A percentile compares a stretch with the other conserved stretches of the same genome.
Evolutionary conservation across 306 rosid species (phyloP).

Genomic region (Comarum palustre): DNA sequence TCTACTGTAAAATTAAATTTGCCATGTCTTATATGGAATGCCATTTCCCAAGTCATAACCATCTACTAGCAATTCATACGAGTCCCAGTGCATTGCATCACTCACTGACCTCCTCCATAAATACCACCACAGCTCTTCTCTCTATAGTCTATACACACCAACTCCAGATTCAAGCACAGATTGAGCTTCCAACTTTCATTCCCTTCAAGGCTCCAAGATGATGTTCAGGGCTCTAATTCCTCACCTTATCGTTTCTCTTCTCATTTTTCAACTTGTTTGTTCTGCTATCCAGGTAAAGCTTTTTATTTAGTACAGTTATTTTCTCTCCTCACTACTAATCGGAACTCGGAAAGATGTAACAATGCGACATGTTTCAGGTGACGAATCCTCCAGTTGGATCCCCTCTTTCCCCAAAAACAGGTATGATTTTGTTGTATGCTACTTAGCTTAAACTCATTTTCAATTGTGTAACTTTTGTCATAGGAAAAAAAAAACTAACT

Average conservation of each 20-base stretch:
- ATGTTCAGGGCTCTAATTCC: constrained; percentile 11
- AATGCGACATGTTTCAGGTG: constrained; percentile 18
- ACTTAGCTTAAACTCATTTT: background rate
- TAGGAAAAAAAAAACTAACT: too few species aligned
- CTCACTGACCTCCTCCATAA: background rate
- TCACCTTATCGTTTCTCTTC: constrained; percentile 41
- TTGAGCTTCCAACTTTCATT: background rate
- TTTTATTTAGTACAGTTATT: background rate
- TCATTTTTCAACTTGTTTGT: constrained; percentile 29
- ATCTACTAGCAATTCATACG: background rate
- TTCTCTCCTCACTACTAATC: background rate
- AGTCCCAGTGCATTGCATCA: background rate
- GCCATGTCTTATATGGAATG: background rate
- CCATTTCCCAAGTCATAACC: background rate
- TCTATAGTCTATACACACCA: constrained; percentile 4
- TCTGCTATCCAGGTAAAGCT: constrained; percentile 14
- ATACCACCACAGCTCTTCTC: background rate
- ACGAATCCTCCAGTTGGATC: constrained; percentile 17
- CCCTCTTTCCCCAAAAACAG: constrained; percentile 21
- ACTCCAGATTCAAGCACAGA: background rate
- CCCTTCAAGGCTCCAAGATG: background rate
- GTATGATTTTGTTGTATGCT: background rate
- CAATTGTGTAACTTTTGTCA: background rate
- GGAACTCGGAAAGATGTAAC: background rate
- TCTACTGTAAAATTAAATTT: background rate